phyloP scores from a whole-genome alignment of 805 yeast genomes.

The Dipodascus geniculatus region DNA sequence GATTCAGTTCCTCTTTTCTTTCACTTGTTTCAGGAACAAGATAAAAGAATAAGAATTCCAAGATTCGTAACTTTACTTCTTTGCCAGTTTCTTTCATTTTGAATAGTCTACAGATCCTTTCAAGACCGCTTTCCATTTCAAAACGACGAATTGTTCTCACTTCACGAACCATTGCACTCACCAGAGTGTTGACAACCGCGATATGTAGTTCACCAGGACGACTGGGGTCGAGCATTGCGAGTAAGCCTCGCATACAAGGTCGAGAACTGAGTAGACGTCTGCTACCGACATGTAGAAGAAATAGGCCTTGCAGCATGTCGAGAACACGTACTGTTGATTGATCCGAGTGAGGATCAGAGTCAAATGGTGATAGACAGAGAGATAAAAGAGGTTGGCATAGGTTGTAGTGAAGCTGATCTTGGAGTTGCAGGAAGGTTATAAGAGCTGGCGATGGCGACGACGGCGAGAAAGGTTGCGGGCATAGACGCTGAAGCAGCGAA shows the following conservation, averaged over 20 bases:
- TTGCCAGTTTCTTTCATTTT: constrained; percentile 32
- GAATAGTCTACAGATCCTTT: constrained; percentile 36
- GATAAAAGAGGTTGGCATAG: not conserved
- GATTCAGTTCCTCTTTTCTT: constrained; percentile 7
- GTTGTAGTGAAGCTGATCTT: constrained; percentile 2
- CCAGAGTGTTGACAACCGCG: constrained; percentile 40
- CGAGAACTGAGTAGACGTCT: constrained; percentile 38
- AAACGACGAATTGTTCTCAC: constrained; percentile 46
- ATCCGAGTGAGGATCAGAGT: not conserved
- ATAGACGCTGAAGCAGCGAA: not conserved
- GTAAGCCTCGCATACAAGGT: constrained; percentile 23
- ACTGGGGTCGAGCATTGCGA: not conserved
- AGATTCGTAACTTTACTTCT: constrained; percentile 46
- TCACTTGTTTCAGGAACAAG: constrained; percentile 44
- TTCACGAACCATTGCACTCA: constrained; percentile 45
- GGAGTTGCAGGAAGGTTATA: constrained; percentile 2
- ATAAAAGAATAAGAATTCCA: constrained; percentile 62
- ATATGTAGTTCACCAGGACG: constrained; percentile 21
- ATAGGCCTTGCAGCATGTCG: constrained; percentile 44
- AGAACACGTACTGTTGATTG: constrained; percentile 13
- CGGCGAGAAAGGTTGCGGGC: not conserved
- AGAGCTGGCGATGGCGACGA: not conserved
- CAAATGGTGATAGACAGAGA: not conserved
- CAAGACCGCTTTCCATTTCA: constrained; percentile 46
- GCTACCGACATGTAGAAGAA: constrained; percentile 47